Evolutionary conservation across 371 early-diverging fungal species (phyloP), one percentile per base, ranked within the genome.

Genomic region (Zychaea mexicana): DNA sequence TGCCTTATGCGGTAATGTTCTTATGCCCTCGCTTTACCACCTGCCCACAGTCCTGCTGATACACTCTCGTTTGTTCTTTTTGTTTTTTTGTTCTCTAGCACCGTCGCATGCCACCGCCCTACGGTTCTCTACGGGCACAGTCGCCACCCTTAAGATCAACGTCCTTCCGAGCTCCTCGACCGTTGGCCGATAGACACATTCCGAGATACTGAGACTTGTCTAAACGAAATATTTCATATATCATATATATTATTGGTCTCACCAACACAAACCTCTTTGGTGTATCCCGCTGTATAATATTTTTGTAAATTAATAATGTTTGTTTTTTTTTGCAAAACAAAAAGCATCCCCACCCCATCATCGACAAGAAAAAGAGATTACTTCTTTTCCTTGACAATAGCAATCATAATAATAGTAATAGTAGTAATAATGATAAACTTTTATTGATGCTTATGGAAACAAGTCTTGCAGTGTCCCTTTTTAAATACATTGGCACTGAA

Each of bases 401-500:
- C n/a, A n/a, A n/a, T n/a, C n/a, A n/a, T n/a, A n/a, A n/a, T n/a
- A n/a, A n/a, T n/a, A n/a, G n/a, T n/a, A n/a, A n/a, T 46, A n/a
- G n/a, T n/a, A n/a, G n/a, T 49, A 22, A 22, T 49, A 17, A 49
- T 24, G 22, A 45, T 15, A 28, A 30, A 19, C 4, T 42, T 32
- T 30, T 56, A 63, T 56, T 56, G 57, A 27, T 86, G 88, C 52
- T 76, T 78, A 65, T 91, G 91, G 76, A 85, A 90, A 72, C 91
- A 91, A 62, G 84, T 89, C 56, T 80, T 88, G 67, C 92, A 87
- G 22, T 76, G 76, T 12, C 82, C 84, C 55, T 79, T 82, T 70
- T 88, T 87, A 73, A 92, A 92, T 22, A 87, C 79, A 75, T 91
- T 88, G 26, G 87, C 73, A 33, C 74, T 66, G 70, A 79, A 92